phyloP scores from a whole-genome alignment of 164 flowering plant species.

The Sextonia rubra region DNA sequence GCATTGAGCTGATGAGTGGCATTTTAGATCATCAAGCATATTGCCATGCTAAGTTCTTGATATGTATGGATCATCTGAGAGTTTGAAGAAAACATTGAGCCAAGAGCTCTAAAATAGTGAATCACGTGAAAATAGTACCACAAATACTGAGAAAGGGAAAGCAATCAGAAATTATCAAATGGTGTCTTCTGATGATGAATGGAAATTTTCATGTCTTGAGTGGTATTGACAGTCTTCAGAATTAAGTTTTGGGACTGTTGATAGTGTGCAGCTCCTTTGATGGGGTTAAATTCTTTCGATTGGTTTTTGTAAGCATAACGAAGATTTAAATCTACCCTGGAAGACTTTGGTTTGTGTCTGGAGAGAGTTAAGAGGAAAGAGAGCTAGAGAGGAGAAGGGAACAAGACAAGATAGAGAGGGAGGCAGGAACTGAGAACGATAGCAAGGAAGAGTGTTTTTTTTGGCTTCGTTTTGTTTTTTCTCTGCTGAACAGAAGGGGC shows the following conservation, averaged over 20 bases:
- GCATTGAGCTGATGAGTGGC: constrained; percentile 55
- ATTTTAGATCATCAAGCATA: constrained; percentile 53
- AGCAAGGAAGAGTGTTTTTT: too few relatives aligned
- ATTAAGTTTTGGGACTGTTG: background rate
- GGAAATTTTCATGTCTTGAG: constrained; percentile 15
- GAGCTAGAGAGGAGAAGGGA: too few relatives aligned
- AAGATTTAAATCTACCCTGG: background rate
- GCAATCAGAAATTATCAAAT: background rate
- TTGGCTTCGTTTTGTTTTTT: too few relatives aligned
- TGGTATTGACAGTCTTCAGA: background rate
- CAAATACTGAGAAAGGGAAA: constrained; percentile 12
- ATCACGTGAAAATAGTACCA: constrained; percentile 1
- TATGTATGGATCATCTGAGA: constrained; percentile 16
- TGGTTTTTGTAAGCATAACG: too few relatives aligned
- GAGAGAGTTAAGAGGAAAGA: too few relatives aligned
- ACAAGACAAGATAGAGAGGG: too few relatives aligned
- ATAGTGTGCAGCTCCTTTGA: background rate
- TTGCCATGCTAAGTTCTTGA: constrained; percentile 28
- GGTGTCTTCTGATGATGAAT: constrained; percentile 37
- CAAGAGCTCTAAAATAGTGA: constrained; percentile 20
- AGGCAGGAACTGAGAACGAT: too few relatives aligned
- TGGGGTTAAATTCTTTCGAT: background rate
- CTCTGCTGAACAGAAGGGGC: too few relatives aligned
- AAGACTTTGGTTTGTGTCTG: background rate
- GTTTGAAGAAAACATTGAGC: constrained; percentile 14